Conservation (phyloP, 106 monocot species). For the Xerophyta viscosa region DNA sequence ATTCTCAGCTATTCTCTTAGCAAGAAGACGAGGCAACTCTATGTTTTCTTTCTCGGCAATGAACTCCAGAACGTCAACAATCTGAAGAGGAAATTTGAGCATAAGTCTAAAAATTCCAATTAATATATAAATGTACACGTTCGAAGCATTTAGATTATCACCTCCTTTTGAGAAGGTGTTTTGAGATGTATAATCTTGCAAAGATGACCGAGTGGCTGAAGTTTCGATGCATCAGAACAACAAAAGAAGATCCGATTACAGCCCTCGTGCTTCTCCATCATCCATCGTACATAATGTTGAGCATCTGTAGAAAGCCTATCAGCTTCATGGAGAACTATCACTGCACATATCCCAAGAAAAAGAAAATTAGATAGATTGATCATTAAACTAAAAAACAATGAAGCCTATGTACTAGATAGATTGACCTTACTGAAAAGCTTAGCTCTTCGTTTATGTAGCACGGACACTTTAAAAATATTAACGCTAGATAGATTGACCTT, state of each 20-base stretch:
- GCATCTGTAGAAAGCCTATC: slow-evolving; percentile 34
- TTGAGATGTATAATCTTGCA: slow-evolving; percentile 27
- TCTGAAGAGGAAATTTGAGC: slow-evolving; percentile 1
- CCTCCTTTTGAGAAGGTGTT: slow-evolving; percentile 33
- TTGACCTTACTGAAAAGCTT: not conserved
- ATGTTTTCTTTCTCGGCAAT: slow-evolving; percentile 31
- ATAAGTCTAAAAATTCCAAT: too few relatives aligned
- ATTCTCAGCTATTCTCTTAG: slow-evolving; percentile 28
- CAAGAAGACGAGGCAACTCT: slow-evolving; percentile 26
- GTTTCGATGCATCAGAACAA: slow-evolving; percentile 37
- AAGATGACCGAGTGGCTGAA: slow-evolving; percentile 23
- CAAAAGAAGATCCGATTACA: slow-evolving; percentile 32
- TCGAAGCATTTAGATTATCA: too few relatives aligned
- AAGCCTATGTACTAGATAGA: not conserved
- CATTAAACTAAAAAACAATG: not conserved
- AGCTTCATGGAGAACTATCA: slow-evolving; percentile 32
- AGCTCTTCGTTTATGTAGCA: not conserved
- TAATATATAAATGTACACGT: too few relatives aligned
- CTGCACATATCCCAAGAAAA: slow-evolving; percentile 11
- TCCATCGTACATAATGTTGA: slow-evolving; percentile 39
- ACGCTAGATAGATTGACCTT: not conserved
- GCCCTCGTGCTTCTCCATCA: slow-evolving; percentile 34
- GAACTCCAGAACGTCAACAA: slow-evolving; percentile 26
- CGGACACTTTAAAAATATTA: not conserved
- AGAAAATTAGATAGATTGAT: not conserved